Percentiles rank a stretch among this genome's conserved stretches.
These are phyloP conservation scores for Naganishia friedmannii DNA, from an alignment of 768 basidiomycete genomes.

Conservation along the genomic window DNA sequence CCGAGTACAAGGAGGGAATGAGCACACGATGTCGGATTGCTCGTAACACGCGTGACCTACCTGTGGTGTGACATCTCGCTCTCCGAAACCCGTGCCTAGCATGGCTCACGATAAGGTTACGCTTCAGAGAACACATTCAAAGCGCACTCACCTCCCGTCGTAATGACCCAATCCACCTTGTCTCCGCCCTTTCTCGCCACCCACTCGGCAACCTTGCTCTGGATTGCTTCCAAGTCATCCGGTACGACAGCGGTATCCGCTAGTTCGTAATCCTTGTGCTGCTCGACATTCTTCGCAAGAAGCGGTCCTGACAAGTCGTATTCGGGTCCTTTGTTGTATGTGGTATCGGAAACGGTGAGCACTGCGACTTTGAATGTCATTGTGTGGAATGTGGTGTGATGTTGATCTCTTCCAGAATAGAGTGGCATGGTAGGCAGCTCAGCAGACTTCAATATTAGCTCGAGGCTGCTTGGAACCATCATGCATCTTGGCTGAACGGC, in stretches of 20 bases:
- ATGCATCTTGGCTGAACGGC: too few species aligned
- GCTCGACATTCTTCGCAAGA: slow-evolving; percentile 5
- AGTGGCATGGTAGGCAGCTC: too few species aligned
- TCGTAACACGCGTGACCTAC: slow-evolving; percentile 51
- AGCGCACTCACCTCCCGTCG: slow-evolving; percentile 64
- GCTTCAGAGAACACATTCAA: background rate
- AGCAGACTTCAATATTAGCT: too few species aligned
- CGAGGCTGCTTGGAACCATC: too few species aligned
- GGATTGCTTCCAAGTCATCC: slow-evolving; percentile 64
- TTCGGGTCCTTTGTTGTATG: slow-evolving; percentile 13
- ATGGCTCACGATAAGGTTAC: background rate
- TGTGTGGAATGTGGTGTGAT: background rate
- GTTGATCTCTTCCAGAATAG: too few species aligned
- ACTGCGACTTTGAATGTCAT: slow-evolving; percentile 15
- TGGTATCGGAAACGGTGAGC: slow-evolving; percentile 27
- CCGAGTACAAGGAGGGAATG: slow-evolving; percentile 36
- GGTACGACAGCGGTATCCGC: slow-evolving; percentile 58
- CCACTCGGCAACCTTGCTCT: slow-evolving; percentile 57
- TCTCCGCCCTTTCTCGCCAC: slow-evolving; percentile 47
- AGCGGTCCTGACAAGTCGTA: slow-evolving; percentile 29
- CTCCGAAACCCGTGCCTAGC: slow-evolving; percentile 70
- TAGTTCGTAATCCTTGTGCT: slow-evolving; percentile 14
- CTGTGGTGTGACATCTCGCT: slow-evolving; percentile 78
- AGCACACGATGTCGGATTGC: background rate
- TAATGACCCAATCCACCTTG: slow-evolving; percentile 70